Conservation (phyloP, 352 stramenopile species). For the Phytophthora capsici region DNA sequence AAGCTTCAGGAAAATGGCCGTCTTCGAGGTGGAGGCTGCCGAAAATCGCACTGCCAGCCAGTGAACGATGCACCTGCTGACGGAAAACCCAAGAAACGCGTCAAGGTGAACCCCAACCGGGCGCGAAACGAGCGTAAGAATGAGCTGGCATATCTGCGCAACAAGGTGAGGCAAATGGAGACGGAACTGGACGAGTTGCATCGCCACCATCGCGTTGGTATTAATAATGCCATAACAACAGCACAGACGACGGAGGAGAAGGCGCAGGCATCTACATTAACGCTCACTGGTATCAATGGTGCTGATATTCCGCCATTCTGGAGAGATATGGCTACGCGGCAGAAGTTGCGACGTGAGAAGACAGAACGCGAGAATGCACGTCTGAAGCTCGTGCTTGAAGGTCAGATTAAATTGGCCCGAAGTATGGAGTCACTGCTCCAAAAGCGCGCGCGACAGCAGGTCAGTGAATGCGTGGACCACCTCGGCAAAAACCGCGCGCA, state of each 20-base stretch:
- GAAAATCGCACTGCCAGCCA: conserved; percentile 2
- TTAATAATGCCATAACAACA: conserved; percentile 1
- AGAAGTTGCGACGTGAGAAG: conserved; percentile 43
- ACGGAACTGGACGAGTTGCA: conserved; percentile 33
- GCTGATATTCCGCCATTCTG: conserved; percentile 36
- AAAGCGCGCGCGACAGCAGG: conserved; percentile 41
- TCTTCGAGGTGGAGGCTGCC: conserved; percentile 14
- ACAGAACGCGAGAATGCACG: conserved; percentile 57
- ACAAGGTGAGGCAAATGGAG: conserved; percentile 54
- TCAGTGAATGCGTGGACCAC: conserved; percentile 15
- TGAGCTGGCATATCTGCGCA: conserved; percentile 59
- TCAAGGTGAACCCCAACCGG: conserved; percentile 48
- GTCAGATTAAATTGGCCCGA: conserved; percentile 53
- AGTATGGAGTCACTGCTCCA: conserved; percentile 50
- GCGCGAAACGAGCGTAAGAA: conserved; percentile 55
- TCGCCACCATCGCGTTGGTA: conserved; percentile 10
- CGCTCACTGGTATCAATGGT: background rate
- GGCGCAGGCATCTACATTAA: background rate
- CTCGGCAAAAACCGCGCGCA: conserved; percentile 16
- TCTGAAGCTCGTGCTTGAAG: conserved; percentile 58
- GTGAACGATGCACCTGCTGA: background rate
- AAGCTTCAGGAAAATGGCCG: conserved; percentile 31
- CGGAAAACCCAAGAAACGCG: conserved; percentile 13
- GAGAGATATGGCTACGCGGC: conserved; percentile 45
- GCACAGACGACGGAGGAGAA: background rate